Evolutionary conservation across 805 yeast genomes (phyloP), one percentile per base, ranked within the genome.

Genomic region (Dipodascus albidus): DNA sequence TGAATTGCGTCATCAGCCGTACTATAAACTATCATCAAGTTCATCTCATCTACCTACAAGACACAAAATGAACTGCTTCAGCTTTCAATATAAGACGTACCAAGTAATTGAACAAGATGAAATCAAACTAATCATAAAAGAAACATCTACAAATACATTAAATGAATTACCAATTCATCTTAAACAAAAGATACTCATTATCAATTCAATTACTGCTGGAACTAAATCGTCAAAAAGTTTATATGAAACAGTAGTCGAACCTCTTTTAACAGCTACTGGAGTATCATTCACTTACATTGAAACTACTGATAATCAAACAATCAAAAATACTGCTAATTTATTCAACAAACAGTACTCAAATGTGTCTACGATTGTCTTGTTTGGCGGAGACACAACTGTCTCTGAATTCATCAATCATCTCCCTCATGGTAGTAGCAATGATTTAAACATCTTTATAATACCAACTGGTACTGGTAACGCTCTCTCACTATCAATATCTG

Each of bases 401-500:
- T 80, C 77, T 50, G 97, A 90, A 64, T 79, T 90, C 51, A 60
- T 87, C 53, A 89, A 89, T 63, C 71, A 66, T 19, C 64, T 76
- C 23, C 62, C 57, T 11, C 58, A 60, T 2, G 21, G 3, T 22
- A 50, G 52, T 9, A 15, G 51, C n/a, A 52, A 59, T 51, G 50
- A 61, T 2, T 54, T 70, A 3, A 58, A 54, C 8, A 54, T 72
- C 17, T 58, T 57, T 1, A 60, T 70, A 23, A 64, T 90, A 15
- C 95, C 96, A 0, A 73, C 81, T 55, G 97, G 97, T 1, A 84
- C 95, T 0, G 97, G 96, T 0, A 90, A 90, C 64, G 89, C 95
- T 1, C 71, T 87, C 55, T 78, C 87, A 1, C 75, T 77, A 22
- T 83, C 96, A 0, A 59, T 82, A 1, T 38, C 44, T 19, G 17